Evolutionary conservation across 768 basidiomycete genomes (phyloP), one percentile per base, ranked within the genome.

Genomic region (Ephemerocybe angulata): DNA sequence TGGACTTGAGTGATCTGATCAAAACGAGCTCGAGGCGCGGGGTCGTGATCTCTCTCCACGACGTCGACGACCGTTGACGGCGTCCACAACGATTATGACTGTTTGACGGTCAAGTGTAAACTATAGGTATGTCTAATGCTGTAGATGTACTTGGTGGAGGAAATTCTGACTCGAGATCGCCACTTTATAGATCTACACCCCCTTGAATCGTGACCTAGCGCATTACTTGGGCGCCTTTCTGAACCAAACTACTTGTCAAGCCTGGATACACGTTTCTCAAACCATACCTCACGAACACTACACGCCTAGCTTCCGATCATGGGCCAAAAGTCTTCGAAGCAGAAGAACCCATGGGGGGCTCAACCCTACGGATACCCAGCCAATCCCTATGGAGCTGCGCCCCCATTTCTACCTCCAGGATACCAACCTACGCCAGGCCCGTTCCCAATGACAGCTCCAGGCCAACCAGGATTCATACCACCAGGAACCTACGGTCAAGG

Each of bases 391-490:
- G 51, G 21, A 40, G 12, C 28, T 12, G 15, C 33, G 17, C 19
- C 19, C n/a, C n/a, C n/a, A 13, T 55, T 60, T 19, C 50, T 57
- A 27, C 60, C 59, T 27, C 64, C 63, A 5, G 59, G 59, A 21
- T 62, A 61, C 33, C 52, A 28, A 30, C 54, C 56, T 30, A 52
- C 61, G 12, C 58, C 54, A 38, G 52, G 57, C 37, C 46, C 33
- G 15, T 55, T 5, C 17, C 2, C 25, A 7, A 56, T 54, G 58
- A 41, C 27, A 58, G 37, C 5, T 54, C 56, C 4, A 22, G 61
- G 56, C 29, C 27, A 50, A 38, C 63, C 52, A 2, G 63, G 63
- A 1, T 62, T 66, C 40, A 53, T 65, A 42, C 67, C 67, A 22
- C 65, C 65, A 33, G 54, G 50, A n/a, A 57, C 55, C 25, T 58